Conservation (phyloP, 345 rosid species). For the Citrus sp. region DNA sequence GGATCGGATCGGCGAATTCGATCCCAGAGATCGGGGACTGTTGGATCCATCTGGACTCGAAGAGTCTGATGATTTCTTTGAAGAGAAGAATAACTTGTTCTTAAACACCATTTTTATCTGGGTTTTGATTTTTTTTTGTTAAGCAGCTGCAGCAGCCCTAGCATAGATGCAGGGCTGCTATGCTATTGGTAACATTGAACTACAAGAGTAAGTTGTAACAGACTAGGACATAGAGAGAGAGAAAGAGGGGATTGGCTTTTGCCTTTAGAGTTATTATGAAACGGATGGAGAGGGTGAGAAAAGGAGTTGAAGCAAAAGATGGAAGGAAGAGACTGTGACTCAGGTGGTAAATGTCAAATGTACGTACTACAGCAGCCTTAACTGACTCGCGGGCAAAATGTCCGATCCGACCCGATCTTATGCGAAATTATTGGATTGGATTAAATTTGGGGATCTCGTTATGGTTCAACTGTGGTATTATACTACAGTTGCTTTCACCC, state of each 20-base stretch:
- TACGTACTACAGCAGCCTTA: not conserved
- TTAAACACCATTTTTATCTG: conserved; percentile 71
- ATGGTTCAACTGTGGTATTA: no score
- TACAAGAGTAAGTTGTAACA: not conserved
- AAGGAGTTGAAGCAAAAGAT: not conserved
- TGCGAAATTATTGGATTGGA: no score
- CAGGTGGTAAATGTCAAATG: not conserved
- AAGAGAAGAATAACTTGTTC: conserved; percentile 89
- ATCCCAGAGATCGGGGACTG: conserved; percentile 84
- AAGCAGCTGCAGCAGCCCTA: conserved; percentile 15
- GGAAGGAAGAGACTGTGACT: conserved; percentile 4
- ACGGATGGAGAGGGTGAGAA: not conserved
- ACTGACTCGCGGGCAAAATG: not conserved
- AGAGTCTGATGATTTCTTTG: conserved; percentile 88
- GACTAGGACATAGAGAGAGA: not conserved
- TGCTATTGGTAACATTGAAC: not conserved
- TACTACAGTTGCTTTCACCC: fast-evolving
- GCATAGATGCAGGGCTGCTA: conserved; percentile 23
- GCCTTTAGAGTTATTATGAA: no score
- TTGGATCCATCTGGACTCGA: conserved; percentile 85
- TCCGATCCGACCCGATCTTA: no score
- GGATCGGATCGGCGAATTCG: conserved; percentile 87
- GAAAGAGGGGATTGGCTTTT: not conserved
- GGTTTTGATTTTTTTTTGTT: no score
- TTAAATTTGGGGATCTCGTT: no score